Conservation (phyloP, 768 basidiomycete species). For the Leccinum rimulosum region DNA sequence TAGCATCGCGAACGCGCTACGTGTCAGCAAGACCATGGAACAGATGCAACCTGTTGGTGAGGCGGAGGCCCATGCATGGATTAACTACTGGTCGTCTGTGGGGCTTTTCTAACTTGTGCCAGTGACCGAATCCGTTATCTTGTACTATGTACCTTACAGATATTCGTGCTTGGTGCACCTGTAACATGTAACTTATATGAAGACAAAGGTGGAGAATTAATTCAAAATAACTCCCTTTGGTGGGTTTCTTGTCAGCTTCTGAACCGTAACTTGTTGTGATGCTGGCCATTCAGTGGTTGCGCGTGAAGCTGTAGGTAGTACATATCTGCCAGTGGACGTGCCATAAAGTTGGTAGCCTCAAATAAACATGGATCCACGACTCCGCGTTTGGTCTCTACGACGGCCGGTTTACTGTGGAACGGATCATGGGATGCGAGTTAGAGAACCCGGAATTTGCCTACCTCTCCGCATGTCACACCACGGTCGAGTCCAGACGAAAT, state of each 20-base stretch:
- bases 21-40: constrained; percentile 14
- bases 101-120: constrained; percentile 9
- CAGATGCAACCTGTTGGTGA: constrained; percentile 13
- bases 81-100: constrained; percentile 20
- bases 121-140: background rate
- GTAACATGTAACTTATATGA: too few relatives aligned
- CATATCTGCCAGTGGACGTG: too few relatives aligned
- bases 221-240: background rate
- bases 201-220: background rate
- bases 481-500: too few relatives aligned
- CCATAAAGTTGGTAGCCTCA: too few relatives aligned
- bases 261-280: background rate
- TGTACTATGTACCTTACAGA: too few relatives aligned
- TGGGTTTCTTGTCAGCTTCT: too few relatives aligned
- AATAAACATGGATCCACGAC: too few relatives aligned
- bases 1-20: constrained; percentile 9
- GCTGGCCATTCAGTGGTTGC: background rate
- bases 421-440: too few relatives aligned
- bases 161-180: background rate
- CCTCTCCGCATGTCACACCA: too few relatives aligned
- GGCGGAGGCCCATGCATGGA: constrained; percentile 16
- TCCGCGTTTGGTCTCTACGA: too few relatives aligned
- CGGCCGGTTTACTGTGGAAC: too few relatives aligned
- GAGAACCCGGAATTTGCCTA: too few relatives aligned
- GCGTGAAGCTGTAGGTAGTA: background rate